Percentiles rank a stretch among this genome's conserved stretches.
phyloP scores from a whole-genome alignment of 805 yeast species.

The Metahyphopichia silvanorum region DNA sequence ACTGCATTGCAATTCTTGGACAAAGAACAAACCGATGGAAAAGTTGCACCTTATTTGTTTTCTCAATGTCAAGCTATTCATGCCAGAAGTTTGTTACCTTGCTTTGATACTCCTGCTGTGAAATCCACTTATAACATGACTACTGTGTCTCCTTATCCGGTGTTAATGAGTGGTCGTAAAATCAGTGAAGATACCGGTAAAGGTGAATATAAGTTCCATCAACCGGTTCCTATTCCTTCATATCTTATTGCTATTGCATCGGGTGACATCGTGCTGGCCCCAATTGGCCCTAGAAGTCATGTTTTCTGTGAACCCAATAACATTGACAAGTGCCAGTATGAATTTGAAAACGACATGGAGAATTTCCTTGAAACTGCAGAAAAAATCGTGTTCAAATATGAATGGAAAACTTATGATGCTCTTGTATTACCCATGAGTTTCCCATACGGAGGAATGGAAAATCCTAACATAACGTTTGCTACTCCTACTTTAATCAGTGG shows the following conservation, averaged over 20 bases:
- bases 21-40: slow-evolving; percentile 72
- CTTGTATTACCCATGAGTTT: slow-evolving; percentile 71
- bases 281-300: slow-evolving; percentile 82
- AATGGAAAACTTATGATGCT: slow-evolving; percentile 82
- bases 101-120: slow-evolving; percentile 86
- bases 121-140: slow-evolving; percentile 62
- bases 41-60: slow-evolving; percentile 66
- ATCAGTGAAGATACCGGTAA: slow-evolving; percentile 3
- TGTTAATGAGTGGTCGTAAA: slow-evolving; percentile 65
- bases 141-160: slow-evolving; percentile 63
- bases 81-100: slow-evolving; percentile 83
- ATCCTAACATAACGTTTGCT: slow-evolving; percentile 86
- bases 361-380: slow-evolving; percentile 78
- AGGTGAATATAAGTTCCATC: slow-evolving; percentile 51
- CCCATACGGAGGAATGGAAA: slow-evolving; percentile 96
- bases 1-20: slow-evolving; percentile 86
- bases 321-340: slow-evolving; percentile 67
- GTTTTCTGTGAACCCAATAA: slow-evolving; percentile 76
- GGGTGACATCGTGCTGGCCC: slow-evolving; percentile 66
- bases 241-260: slow-evolving; percentile 82
- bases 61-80: slow-evolving; percentile 93
- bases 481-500: slow-evolving; percentile 86
- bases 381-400: slow-evolving; percentile 69
- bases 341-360: slow-evolving; percentile 79
- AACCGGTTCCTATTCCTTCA: slow-evolving; percentile 81